Base-by-base conservation (phyloP, 441 rosid species). In the Adansonia madagascariensis region DNA sequence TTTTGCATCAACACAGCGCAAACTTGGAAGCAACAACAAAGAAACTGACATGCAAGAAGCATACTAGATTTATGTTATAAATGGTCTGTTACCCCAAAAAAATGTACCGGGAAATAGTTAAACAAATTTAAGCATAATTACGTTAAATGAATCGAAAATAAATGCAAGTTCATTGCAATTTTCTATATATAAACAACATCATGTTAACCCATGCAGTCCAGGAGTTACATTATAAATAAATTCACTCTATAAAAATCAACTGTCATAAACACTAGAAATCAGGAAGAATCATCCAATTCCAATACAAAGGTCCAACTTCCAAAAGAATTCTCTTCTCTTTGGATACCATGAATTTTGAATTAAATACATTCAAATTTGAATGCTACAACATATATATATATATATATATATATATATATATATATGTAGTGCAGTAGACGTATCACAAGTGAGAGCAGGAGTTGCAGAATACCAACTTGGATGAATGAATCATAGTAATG, bases 231-330 rank as follows among this genome's bases (percentile, higher is more conserved):
- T 46, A 65, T 59, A 63, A 35, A 63, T 31, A 63, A 69, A 80
- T 68, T 77, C 79, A 80, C 75, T 74, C 80, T 75, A 60, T 78
- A 82, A 74, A 74, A 63, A 81, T 80, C 75, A 86, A 52, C 75
- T 77, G 46, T 65, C 64, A 81, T 75, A 73, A 79, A 75, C 67
- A 65, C 79, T 87, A 83, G 78, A 80, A 72, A 83, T 78, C 73
- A 35, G 73, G 86, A 84, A 82, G 83, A 86, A 86, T 85, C 71
- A 80, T 27, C 31, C 31, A 27, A 27, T 27, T 78, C 65, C 75
- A 69, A 67, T 74, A 80, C 78, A 80, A 82, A 76, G 71, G 71
- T 76, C 77, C 74, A 75, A 84, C 79, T 24, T 76, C 74, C 79
- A 78, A 73, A 69, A 73, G 70, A 64, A 71, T 71, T 74, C 50